Percentiles rank a stretch among this genome's conserved stretches.
Evolutionary conservation across 208 protist species (phyloP).

Genomic region (Acanthamoeba triangularis): DNA sequence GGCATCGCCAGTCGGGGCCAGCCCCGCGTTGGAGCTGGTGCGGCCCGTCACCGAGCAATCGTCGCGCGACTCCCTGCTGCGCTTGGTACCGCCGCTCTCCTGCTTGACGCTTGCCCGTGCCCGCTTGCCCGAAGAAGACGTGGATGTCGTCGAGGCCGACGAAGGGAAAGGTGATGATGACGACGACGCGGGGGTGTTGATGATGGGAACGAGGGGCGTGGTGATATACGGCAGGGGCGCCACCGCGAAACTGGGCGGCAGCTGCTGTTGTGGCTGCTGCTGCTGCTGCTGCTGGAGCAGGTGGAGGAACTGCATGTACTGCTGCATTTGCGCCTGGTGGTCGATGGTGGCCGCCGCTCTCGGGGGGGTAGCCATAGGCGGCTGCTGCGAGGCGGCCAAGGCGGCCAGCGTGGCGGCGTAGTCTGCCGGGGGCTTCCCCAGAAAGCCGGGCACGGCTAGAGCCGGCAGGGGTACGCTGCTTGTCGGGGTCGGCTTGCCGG

Average conservation of each 20-base stretch:
- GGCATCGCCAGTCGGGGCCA: no score
- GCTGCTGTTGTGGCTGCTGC: not conserved
- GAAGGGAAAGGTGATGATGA: not conserved
- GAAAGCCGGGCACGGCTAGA: no score
- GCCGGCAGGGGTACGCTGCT: no score
- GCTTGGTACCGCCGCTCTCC: not conserved
- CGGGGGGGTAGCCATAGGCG: no score
- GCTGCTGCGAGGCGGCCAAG: no score
- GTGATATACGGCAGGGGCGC: not conserved
- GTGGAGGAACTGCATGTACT: not conserved
- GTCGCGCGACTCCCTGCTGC: no score
- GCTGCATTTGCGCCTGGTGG: not conserved
- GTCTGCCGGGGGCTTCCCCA: no score
- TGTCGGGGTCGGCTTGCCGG: no score
- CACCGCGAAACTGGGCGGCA: not conserved
- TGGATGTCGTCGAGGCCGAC: not conserved
- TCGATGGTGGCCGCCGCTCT: not conserved
- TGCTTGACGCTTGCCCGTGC: not conserved
- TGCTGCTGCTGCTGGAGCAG: constrained; percentile 4
- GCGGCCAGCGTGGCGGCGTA: not conserved
- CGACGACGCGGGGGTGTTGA: not conserved
- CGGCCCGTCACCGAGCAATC: not conserved
- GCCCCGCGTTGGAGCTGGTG: not conserved
- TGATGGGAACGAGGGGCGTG: not conserved
- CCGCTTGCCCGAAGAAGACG: not conserved